Evolutionary conservation across 176 grass and related monocot species (phyloP).

Genomic region (Thinopyrum elongatum): DNA sequence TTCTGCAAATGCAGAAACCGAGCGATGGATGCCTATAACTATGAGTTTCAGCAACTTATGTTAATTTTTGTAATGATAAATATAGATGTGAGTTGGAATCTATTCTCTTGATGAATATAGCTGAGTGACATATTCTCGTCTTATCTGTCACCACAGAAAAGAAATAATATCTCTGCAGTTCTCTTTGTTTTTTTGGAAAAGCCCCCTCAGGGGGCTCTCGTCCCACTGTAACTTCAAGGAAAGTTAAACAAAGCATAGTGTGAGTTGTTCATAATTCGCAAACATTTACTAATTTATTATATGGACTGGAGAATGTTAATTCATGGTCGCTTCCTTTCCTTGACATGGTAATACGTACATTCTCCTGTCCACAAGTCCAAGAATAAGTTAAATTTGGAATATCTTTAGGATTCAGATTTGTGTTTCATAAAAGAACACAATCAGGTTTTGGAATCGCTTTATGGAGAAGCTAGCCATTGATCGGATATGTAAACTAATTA

Average conservation of each 20-base stretch:
- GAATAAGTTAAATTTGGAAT: neutral
- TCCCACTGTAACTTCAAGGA: neutral
- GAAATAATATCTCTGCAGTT: neutral
- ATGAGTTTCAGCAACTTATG: neutral
- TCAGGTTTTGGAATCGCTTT: neutral
- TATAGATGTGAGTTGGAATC: neutral
- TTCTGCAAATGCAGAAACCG: neutral
- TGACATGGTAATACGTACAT: neutral
- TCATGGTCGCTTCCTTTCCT: neutral
- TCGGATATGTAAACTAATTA: neutral
- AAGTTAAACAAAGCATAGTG: neutral
- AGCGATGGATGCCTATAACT: neutral
- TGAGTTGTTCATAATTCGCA: neutral
- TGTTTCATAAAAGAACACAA: neutral
- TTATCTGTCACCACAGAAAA: neutral
- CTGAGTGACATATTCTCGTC: neutral
- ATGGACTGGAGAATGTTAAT: neutral
- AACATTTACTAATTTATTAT: neutral
- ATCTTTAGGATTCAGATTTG: neutral
- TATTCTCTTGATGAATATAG: neutral
- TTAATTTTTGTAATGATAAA: neutral
- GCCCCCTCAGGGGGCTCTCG: neutral
- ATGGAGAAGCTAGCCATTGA: neutral
- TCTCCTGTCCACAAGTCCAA: neutral
- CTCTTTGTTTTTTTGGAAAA: neutral